Percentiles rank a stretch among this genome's conserved stretches.
Evolutionary conservation across 257 asterid genomes (phyloP).

Genomic region (Cinchona pubescens): DNA sequence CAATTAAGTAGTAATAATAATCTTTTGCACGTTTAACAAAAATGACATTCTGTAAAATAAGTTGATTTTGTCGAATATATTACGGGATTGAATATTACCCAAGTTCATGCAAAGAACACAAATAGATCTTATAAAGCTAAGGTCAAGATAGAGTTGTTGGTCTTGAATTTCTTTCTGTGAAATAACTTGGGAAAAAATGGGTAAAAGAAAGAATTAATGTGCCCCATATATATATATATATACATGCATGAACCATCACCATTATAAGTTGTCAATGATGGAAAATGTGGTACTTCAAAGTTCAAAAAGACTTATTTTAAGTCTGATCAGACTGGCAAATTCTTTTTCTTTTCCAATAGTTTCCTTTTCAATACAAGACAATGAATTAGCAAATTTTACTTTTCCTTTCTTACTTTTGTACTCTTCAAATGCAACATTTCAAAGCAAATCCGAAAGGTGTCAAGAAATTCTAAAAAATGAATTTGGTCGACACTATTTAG

Average conservation of each 20-base stretch:
- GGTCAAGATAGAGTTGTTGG: background rate
- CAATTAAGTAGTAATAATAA: no score
- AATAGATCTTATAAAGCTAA: background rate
- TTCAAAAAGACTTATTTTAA: background rate
- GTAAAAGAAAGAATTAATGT: background rate
- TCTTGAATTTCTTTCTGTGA: background rate
- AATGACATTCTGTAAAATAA: no score
- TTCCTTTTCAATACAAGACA: conserved; percentile 10
- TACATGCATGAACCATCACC: background rate
- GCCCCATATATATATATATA: no score
- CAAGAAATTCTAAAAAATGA: no score
- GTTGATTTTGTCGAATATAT: background rate
- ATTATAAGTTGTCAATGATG: background rate
- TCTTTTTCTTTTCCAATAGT: background rate
- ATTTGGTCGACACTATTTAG: no score
- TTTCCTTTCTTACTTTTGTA: background rate
- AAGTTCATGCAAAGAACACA: background rate
- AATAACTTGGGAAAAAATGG: background rate
- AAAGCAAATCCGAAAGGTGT: background rate
- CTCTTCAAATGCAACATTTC: background rate
- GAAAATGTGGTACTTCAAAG: background rate
- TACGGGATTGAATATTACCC: background rate
- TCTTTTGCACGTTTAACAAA: background rate
- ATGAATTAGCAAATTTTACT: background rate
- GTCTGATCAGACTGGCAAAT: background rate